A percentile compares a stretch with the other conserved stretches of the same genome.
Conservation (phyloP, 441 rosid species). For the Pelargonium citronellum region DNA sequence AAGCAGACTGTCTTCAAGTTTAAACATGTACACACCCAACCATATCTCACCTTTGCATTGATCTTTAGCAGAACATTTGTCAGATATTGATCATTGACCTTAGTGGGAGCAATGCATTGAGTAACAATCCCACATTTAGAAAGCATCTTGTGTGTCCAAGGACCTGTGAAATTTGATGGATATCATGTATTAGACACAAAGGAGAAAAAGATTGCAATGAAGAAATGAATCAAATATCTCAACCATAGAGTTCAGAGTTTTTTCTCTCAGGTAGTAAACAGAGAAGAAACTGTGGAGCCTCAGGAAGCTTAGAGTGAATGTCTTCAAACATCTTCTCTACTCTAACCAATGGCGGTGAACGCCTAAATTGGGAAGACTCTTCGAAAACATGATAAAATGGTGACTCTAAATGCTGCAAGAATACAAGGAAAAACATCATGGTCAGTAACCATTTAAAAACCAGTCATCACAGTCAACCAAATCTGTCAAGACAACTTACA, state of each 20-base stretch:
- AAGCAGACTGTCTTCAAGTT: too few species aligned
- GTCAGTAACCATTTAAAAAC: background rate
- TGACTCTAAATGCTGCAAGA: conserved; percentile 33
- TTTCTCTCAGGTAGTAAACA: conserved; percentile 75
- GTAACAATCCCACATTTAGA: conserved; percentile 65
- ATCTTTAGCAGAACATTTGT: conserved; percentile 67
- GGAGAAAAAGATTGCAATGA: background rate
- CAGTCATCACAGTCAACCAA: background rate
- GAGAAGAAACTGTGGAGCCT: conserved; percentile 63
- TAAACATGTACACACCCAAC: too few species aligned
- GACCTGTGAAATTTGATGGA: conserved; percentile 38
- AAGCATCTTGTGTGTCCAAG: conserved; percentile 68
- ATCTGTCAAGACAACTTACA: conserved; percentile 59
- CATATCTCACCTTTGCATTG: conserved; percentile 69
- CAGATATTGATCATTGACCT: conserved; percentile 64
- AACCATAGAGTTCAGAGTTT: conserved; percentile 69
- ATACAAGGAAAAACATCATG: background rate
- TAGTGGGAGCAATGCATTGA: conserved; percentile 62
- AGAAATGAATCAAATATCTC: conserved; percentile 9
- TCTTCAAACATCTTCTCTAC: conserved; percentile 75
- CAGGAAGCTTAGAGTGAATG: conserved; percentile 59
- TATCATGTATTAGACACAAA: background rate
- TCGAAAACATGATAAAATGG: conserved; percentile 62
- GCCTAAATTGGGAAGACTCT: conserved; percentile 47
- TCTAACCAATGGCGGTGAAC: conserved; percentile 47